These are phyloP conservation scores for Amanita brunnescens DNA, from an alignment of 768 basidiomycete genomes.

Conservation along the genomic window DNA sequence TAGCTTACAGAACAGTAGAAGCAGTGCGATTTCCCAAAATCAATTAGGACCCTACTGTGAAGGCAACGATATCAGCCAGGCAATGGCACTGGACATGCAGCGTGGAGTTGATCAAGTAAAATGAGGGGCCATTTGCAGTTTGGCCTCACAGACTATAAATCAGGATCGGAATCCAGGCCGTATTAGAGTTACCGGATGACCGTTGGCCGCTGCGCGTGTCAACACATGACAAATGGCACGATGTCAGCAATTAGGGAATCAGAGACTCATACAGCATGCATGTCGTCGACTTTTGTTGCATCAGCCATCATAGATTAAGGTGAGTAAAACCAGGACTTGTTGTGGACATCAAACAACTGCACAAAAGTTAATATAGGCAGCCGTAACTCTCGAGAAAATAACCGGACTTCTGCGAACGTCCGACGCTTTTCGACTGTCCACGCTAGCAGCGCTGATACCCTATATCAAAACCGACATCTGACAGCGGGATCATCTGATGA, in stretches of 20 bases:
- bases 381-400: background rate
- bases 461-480: background rate
- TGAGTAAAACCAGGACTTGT: background rate
- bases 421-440: background rate
- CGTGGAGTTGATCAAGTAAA: background rate
- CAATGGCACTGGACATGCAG: background rate
- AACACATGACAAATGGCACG: constrained; percentile 4
- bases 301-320: background rate
- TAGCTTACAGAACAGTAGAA: background rate
- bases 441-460: background rate
- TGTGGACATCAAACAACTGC: background rate
- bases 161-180: background rate
- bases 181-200: background rate
- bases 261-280: background rate
- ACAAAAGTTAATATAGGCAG: background rate
- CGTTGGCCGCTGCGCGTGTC: background rate
- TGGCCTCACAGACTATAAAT: background rate
- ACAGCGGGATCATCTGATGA: background rate
- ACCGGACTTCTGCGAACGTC: background rate
- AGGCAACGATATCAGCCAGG: background rate
- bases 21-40: background rate
- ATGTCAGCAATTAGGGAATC: background rate
- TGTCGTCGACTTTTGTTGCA: background rate
- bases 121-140: background rate
- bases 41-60: background rate